phyloP scores from a whole-genome alignment of 2,329 filamentous ascomycete genomes.

The Raffaelea ambrosiae region DNA sequence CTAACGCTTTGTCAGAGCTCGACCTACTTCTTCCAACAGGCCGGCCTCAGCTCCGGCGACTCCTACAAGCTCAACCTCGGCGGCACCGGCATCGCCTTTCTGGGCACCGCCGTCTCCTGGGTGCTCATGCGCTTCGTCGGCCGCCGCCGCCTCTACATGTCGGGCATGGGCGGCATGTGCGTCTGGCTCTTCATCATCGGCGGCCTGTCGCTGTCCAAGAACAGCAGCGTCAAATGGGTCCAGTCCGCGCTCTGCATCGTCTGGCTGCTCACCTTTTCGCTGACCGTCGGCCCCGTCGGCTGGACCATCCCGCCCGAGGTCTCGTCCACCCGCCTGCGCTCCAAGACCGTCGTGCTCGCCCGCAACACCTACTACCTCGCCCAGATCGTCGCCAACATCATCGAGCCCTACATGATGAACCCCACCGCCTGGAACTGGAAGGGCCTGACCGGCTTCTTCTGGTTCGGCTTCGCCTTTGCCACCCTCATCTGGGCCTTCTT shows the following conservation, averaged over 20 bases:
- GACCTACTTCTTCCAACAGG: conserved; percentile 38
- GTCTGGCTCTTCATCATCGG: conserved; percentile 32
- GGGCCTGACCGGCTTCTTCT: conserved; percentile 35
- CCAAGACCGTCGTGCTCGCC: conserved; percentile 36
- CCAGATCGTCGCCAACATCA: conserved; percentile 31
- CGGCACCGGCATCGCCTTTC: conserved; percentile 31
- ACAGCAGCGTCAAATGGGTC: conserved; percentile 27
- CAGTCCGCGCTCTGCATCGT: conserved; percentile 30
- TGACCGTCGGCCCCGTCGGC: conserved; percentile 32
- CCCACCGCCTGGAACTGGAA: conserved; percentile 26
- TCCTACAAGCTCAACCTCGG: conserved; percentile 32
- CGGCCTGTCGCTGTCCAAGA: conserved; percentile 26
- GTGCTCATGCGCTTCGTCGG: conserved; percentile 32
- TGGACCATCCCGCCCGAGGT: conserved; percentile 40
- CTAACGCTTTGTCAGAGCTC: conserved; percentile 21
- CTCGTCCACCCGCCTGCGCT: conserved; percentile 35
- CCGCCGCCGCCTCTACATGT: conserved; percentile 32
- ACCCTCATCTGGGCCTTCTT: conserved; percentile 42
- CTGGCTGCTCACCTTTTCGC: conserved; percentile 22
- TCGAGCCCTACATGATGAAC: conserved; percentile 28
- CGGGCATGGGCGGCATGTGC: conserved; percentile 26
- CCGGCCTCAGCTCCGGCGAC: conserved; percentile 26
- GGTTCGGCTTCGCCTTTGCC: conserved; percentile 31
- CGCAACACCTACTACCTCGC: conserved; percentile 34
- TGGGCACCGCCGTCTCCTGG: conserved; percentile 35